A percentile compares a stretch with the other conserved stretches of the same genome.
These are phyloP conservation scores for Penicillium sp. DNA, from an alignment of 2,329 filamentous ascomycete genomes.

Conservation along the genomic window DNA sequence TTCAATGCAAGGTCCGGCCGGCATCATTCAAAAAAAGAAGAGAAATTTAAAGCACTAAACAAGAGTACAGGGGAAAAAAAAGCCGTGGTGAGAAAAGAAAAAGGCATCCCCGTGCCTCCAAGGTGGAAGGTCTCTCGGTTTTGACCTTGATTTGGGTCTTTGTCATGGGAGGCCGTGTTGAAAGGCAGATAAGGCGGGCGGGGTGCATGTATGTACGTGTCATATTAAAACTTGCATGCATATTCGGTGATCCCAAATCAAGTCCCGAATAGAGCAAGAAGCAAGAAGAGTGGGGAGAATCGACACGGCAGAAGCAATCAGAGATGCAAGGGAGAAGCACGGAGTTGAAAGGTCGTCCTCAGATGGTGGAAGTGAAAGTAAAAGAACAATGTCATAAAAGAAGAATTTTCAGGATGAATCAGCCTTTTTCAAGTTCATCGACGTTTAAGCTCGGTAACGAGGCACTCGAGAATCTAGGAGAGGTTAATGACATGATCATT, in stretches of 20 bases:
- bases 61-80: constrained; percentile 14
- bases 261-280: constrained; percentile 9
- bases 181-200: constrained; percentile 10
- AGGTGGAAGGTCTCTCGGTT: constrained; percentile 1
- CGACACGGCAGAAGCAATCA: constrained; percentile 10
- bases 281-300: constrained; percentile 7
- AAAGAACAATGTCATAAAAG: constrained; percentile 18
- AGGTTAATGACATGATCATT: constrained; percentile 16
- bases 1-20: constrained; percentile 5
- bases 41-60: constrained; percentile 7
- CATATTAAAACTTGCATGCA: constrained; percentile 15
- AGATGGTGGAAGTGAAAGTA: constrained; percentile 5
- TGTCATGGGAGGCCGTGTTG: constrained; percentile 13
- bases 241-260: constrained; percentile 3
- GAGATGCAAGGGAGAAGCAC: constrained; percentile 7
- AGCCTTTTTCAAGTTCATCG: constrained; percentile 21
- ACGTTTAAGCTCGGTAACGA: constrained; percentile 38
- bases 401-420: constrained; percentile 11
- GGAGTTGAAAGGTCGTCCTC: constrained; percentile 13
- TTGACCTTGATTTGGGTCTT: constrained; percentile 4
- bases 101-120: constrained; percentile 10
- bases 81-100: constrained; percentile 18
- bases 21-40: constrained; percentile 6
- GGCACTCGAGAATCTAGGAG: constrained; percentile 38
- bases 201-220: constrained; percentile 11